phyloP scores from a whole-genome alignment of 768 basidiomycete species.

The Pleurotus tuoliensis region DNA sequence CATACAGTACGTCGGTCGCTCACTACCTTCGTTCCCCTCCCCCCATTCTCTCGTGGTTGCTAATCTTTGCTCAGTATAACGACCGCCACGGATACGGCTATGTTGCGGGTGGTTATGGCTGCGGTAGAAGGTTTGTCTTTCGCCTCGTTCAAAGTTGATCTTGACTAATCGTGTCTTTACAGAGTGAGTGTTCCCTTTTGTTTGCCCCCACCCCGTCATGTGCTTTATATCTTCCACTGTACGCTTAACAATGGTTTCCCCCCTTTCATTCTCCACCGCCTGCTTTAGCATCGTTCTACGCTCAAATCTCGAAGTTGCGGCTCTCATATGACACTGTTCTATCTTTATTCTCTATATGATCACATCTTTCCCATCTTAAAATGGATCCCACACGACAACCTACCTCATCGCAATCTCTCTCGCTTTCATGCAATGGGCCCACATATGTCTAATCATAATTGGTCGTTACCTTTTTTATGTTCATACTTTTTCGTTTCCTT shows the following conservation, averaged over 20 bases:
- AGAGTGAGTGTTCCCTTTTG: constrained; percentile 60
- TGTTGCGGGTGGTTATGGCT: constrained; percentile 90
- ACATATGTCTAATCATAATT: constrained; percentile 7
- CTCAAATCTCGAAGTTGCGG: constrained; percentile 59
- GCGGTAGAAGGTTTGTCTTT: constrained; percentile 83
- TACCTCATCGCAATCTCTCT: constrained; percentile 7
- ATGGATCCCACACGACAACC: neutral
- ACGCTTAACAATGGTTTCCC: constrained; percentile 28
- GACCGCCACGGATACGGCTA: constrained; percentile 85
- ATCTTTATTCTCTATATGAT: constrained; percentile 9
- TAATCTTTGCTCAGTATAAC: constrained; percentile 56
- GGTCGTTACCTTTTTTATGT: neutral
- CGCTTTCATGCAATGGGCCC: neutral
- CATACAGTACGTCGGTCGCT: constrained; percentile 66
- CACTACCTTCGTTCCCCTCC: constrained; percentile 5
- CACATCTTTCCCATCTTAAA: neutral
- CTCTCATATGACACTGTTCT: constrained; percentile 46
- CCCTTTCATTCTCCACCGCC: constrained; percentile 15
- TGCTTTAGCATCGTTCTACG: constrained; percentile 63
- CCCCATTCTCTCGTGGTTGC: neutral
- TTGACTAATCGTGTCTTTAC: constrained; percentile 15
- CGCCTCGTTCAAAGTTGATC: constrained; percentile 4
- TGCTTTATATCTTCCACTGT: constrained; percentile 17
- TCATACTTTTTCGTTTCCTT: constrained; percentile 1
- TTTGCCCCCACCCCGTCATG: constrained; percentile 17